Percentiles rank a stretch among this genome's conserved stretches.
These are phyloP conservation scores for Sanguinoderma infundibulare DNA, from an alignment of 1,284 basidiomycete species.

Conservation along the genomic window DNA sequence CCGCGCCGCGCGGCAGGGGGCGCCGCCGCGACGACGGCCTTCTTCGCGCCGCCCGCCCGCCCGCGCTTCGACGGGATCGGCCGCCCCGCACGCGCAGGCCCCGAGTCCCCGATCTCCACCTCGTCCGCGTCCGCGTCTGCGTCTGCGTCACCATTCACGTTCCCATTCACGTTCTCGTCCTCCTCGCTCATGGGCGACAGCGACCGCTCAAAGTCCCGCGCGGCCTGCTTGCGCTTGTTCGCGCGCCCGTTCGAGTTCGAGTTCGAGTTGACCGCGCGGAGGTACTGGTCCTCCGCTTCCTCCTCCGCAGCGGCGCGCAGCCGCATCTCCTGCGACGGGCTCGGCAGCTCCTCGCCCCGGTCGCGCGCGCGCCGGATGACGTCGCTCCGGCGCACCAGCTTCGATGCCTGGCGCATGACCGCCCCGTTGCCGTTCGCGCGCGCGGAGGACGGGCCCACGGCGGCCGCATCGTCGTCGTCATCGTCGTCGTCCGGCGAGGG, in stretches of 20 bases:
- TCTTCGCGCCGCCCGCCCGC: slow-evolving; percentile 13
- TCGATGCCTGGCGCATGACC: slow-evolving; percentile 31
- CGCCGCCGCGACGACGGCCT: slow-evolving; percentile 6
- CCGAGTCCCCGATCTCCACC: background rate
- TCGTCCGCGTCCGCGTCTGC: background rate
- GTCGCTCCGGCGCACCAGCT: slow-evolving; percentile 52
- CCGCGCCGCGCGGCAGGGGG: slow-evolving; percentile 8
- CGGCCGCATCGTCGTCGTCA: no score
- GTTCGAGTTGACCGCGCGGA: background rate
- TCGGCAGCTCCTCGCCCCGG: slow-evolving; percentile 18
- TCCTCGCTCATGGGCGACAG: slow-evolving; percentile 31
- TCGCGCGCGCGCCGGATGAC: slow-evolving; percentile 47
- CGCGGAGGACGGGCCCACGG: no score
- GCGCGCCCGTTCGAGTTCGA: slow-evolving; percentile 15
- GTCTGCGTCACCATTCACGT: no score
- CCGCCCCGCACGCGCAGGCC: background rate
- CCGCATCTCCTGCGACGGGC: slow-evolving; percentile 25
- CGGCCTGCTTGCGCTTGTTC: slow-evolving; percentile 31
- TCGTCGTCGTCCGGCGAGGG: slow-evolving; percentile 6
- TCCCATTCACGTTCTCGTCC: slow-evolving; percentile 18
- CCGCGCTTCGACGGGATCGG: slow-evolving; percentile 1
- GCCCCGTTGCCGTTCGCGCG: no score
- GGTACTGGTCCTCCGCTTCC: slow-evolving; percentile 5
- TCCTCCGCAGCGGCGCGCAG: slow-evolving; percentile 13
- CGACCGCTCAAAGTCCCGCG: slow-evolving; percentile 27